Evolutionary conservation across 768 basidiomycete genomes (phyloP), one percentile per base, ranked within the genome.

Genomic region (Exidia glandulosa): DNA sequence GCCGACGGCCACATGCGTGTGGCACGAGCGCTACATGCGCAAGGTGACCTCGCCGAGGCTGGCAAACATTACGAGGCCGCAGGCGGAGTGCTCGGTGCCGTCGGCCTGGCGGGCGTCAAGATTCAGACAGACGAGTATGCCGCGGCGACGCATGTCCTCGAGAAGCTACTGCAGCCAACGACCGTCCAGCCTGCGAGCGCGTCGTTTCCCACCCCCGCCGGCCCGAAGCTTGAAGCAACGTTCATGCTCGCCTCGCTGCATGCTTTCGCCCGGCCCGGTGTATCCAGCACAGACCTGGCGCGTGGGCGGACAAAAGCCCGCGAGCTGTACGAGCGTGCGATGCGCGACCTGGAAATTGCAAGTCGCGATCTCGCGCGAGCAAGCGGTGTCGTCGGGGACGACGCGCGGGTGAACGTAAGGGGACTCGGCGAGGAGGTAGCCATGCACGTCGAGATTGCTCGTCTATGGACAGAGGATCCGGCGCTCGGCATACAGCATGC

Each of bases 201-300:
- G 50, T 9, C 9, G 9, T 9, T 9, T 9, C 23, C 50, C 19
- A 19, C 9, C 19, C 19, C 23, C 19, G 6, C 50, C 6, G 50
- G 25, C 4, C 50, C 50, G 25, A 54, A 54, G 30, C 71, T 88
- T 3, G 94, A 97, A 75, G 93, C 93, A 2, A 86, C 84, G 9
- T 87, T 88, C 16, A 86, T 94, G 73, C 85, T 96, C 41, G 95
- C 94, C 3, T 89, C 91, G 2, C 80, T 99, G 7, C 84, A 91
- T n/a, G 85, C 88, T 0, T 80, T 84, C 69, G 84, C 87, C 3
- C 83, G 93, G 59, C 88, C 88, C 2, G 90, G 88, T 56, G 81
- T 90, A 32, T 86, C 87, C 3, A 79, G 79, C 59, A 77, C 84
- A 2, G 94, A 97, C 59, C 72, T 86, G 37, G 75, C 79, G 1